phyloP scores from a whole-genome alignment of 2,329 filamentous ascomycete genomes.

The Akanthomyces muscarius region DNA sequence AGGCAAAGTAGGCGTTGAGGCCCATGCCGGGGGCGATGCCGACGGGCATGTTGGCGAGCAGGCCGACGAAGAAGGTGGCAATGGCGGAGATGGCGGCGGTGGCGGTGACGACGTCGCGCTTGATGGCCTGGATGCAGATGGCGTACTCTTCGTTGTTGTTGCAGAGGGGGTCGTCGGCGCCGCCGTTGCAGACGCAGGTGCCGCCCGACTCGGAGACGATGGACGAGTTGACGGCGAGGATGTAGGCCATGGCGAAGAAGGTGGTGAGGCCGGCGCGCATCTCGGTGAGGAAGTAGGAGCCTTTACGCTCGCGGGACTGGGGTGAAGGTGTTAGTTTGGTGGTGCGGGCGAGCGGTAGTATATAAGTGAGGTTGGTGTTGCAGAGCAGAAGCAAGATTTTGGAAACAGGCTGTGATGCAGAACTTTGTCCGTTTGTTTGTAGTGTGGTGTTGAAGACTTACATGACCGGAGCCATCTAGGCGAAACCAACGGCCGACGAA shows the following conservation, averaged over 20 bases:
- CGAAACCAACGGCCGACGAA: conserved; percentile 70
- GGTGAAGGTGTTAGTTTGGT: neutral
- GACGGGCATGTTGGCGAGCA: conserved; percentile 67
- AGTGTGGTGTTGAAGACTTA: conserved; percentile 42
- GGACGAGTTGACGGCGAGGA: conserved; percentile 50
- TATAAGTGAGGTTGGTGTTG: neutral
- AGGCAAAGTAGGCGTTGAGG: conserved; percentile 83
- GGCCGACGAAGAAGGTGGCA: conserved; percentile 76
- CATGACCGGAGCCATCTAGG: conserved; percentile 78
- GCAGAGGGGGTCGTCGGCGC: conserved; percentile 50
- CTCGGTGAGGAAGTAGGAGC: conserved; percentile 77
- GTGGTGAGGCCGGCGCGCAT: conserved; percentile 77
- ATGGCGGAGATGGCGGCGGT: conserved; percentile 79
- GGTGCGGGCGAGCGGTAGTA: neutral
- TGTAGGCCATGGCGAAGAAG: conserved; percentile 63
- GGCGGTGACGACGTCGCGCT: conserved; percentile 77
- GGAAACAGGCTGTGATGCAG: neutral
- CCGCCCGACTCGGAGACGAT: conserved; percentile 63
- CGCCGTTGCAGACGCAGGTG: conserved; percentile 67
- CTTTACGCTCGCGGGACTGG: conserved; percentile 66
- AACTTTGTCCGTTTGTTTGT: neutral
- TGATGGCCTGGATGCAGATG: conserved; percentile 60
- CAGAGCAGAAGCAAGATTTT: neutral
- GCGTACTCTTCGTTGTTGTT: conserved; percentile 53
- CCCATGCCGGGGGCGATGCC: conserved; percentile 47